These are phyloP conservation scores for Phlebopus sp. DNA, from an alignment of 1,284 basidiomycete species.

Conservation along the genomic window DNA sequence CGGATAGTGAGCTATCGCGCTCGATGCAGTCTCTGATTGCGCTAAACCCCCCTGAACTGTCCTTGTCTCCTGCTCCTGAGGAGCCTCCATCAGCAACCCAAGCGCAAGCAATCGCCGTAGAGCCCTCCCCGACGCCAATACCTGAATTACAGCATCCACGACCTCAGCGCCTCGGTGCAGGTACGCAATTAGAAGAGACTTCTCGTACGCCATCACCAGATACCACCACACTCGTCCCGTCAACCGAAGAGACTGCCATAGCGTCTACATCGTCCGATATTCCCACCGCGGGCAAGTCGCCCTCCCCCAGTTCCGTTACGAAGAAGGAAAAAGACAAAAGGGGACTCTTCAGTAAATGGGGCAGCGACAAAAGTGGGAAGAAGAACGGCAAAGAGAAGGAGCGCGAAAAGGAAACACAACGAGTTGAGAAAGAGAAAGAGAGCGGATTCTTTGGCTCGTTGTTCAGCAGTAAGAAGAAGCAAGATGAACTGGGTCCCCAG, in stretches of 20 bases:
- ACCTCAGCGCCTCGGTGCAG: constrained; percentile 40
- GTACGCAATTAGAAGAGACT: constrained; percentile 33
- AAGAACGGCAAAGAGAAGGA: constrained; percentile 52
- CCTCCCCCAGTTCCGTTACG: constrained; percentile 33
- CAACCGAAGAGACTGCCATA: constrained; percentile 30
- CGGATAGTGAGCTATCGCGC: constrained; percentile 46
- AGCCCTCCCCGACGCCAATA: constrained; percentile 23
- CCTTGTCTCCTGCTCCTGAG: constrained; percentile 27
- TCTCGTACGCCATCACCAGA: constrained; percentile 48
- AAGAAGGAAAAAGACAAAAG: constrained; percentile 80
- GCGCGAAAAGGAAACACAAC: constrained; percentile 45
- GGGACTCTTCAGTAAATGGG: constrained; percentile 72
- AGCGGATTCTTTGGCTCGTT: constrained; percentile 84
- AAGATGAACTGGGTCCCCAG: constrained; percentile 58
- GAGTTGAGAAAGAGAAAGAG: constrained; percentile 63
- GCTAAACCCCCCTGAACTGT: constrained; percentile 27
- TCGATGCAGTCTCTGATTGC: constrained; percentile 26
- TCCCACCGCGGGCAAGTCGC: constrained; percentile 30
- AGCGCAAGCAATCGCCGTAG: constrained; percentile 36
- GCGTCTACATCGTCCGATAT: constrained; percentile 22
- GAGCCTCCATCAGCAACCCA: constrained; percentile 33
- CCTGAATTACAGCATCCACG: constrained; percentile 59
- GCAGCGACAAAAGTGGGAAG: constrained; percentile 57
- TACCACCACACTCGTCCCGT: constrained; percentile 23
- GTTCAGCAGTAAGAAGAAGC: constrained; percentile 82